These are phyloP conservation scores for Penicillium macrosclerotiorum DNA, from an alignment of 495 filamentous ascomycete species.

Conservation along the genomic window DNA sequence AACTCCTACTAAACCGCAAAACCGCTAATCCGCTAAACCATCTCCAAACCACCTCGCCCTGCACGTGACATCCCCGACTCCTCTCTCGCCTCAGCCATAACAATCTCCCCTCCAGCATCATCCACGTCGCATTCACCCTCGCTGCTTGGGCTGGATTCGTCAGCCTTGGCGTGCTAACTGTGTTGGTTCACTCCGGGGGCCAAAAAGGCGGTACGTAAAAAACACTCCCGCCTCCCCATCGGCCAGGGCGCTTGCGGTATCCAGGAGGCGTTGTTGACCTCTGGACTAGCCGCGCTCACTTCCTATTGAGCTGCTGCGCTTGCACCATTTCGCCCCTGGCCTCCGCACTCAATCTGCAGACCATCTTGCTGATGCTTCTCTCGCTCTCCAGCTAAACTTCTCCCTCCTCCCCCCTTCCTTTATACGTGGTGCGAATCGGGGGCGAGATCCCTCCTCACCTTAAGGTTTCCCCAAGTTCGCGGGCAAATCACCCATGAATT, in stretches of 20 bases:
- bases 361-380: no score
- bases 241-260: slow-evolving; percentile 30
- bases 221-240: slow-evolving; percentile 8
- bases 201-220: slow-evolving; percentile 28
- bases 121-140: slow-evolving; percentile 8
- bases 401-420: no score
- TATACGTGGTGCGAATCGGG: slow-evolving; percentile 40
- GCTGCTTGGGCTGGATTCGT: slow-evolving; percentile 12
- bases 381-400: no score
- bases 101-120: slow-evolving; percentile 10
- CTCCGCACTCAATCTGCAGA: no score
- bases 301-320: slow-evolving; percentile 8
- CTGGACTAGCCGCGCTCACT: slow-evolving; percentile 22
- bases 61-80: slow-evolving; percentile 30
- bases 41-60: slow-evolving; percentile 10
- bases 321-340: not conserved
- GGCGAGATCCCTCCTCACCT: slow-evolving; percentile 32
- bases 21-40: not conserved
- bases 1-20: no score
- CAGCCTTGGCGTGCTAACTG: slow-evolving; percentile 15
- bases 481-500: slow-evolving; percentile 38
- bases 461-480: slow-evolving; percentile 31
- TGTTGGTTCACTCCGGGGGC: slow-evolving; percentile 18
- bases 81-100: slow-evolving; percentile 19
- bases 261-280: slow-evolving; percentile 40